Conservation (phyloP, 495 filamentous ascomycete species). For the Neurospora sp. region DNA sequence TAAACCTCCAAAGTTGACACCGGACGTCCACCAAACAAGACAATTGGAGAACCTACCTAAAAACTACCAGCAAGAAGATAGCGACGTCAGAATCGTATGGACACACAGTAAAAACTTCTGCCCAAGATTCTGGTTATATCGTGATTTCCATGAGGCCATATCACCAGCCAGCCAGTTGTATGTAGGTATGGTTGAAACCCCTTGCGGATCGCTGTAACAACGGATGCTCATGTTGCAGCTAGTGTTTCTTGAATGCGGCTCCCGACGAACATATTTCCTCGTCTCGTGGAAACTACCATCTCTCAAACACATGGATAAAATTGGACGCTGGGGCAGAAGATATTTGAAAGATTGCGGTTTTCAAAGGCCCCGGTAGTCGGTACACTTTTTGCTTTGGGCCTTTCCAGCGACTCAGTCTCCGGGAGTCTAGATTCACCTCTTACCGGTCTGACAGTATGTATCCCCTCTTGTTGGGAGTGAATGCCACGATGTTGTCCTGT, state of each 20-base stretch:
- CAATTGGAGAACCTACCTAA: not conserved
- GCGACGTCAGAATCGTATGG: not conserved
- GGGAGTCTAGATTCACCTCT: not conserved
- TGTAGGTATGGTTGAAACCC: not conserved
- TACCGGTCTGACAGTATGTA: not conserved
- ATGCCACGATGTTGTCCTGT: not conserved
- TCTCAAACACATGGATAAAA: not conserved
- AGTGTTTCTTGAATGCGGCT: not conserved
- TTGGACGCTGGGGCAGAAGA: not conserved
- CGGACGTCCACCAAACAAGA: not conserved
- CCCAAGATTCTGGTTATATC: not conserved
- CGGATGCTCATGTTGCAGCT: not conserved
- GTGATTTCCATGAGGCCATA: not conserved
- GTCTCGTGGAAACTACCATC: not conserved
- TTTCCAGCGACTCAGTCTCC: not conserved
- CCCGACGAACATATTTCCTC: not conserved
- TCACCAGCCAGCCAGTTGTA: not conserved
- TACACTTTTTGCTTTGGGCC: not conserved
- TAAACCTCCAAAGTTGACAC: not conserved
- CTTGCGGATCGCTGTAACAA: not conserved
- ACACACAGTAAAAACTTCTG: not conserved
- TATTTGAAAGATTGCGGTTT: not conserved
- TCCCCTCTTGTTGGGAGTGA: not conserved
- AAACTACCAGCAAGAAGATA: not conserved
- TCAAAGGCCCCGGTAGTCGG: not conserved